Conservation (phyloP, 2,329 filamentous ascomycete species). For the Lecanicillium sp. region DNA sequence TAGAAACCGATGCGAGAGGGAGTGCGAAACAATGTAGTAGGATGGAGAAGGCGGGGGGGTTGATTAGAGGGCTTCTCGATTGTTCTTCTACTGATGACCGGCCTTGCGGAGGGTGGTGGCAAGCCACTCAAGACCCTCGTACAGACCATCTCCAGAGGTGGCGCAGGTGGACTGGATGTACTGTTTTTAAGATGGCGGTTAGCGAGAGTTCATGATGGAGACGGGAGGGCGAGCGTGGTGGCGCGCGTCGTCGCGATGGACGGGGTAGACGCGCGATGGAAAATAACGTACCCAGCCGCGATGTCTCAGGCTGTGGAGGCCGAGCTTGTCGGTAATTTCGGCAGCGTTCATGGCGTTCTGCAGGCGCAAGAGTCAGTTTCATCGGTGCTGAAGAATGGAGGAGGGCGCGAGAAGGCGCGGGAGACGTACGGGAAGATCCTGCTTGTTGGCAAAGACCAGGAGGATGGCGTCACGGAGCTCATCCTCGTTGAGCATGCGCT, state of each 20-base stretch:
- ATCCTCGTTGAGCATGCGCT: conserved; percentile 97
- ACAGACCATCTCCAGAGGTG: conserved; percentile 97
- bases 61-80: conserved; percentile 24
- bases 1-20: conserved; percentile 34
- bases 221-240: background rate
- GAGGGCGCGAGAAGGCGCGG: conserved; percentile 9
- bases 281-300: conserved; percentile 83
- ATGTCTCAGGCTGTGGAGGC: conserved; percentile 97
- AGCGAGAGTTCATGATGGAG: background rate
- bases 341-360: conserved; percentile 99
- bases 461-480: conserved; percentile 97
- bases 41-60: conserved; percentile 28
- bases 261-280: background rate
- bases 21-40: conserved; percentile 36
- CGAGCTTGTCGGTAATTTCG: conserved; percentile 99
- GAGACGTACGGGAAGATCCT: conserved; percentile 89
- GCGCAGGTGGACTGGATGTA: conserved; percentile 99
- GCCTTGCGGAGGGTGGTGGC: conserved; percentile 76
- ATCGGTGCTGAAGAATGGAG: conserved; percentile 7
- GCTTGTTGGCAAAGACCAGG: conserved; percentile 99
- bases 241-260: background rate
- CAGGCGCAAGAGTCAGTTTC: conserved; percentile 18
- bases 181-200: conserved; percentile 38
- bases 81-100: conserved; percentile 52
- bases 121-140: conserved; percentile 96